Evolutionary conservation across 2,329 filamentous ascomycete genomes (phyloP).

Genomic region (Penicillium concentricum): DNA sequence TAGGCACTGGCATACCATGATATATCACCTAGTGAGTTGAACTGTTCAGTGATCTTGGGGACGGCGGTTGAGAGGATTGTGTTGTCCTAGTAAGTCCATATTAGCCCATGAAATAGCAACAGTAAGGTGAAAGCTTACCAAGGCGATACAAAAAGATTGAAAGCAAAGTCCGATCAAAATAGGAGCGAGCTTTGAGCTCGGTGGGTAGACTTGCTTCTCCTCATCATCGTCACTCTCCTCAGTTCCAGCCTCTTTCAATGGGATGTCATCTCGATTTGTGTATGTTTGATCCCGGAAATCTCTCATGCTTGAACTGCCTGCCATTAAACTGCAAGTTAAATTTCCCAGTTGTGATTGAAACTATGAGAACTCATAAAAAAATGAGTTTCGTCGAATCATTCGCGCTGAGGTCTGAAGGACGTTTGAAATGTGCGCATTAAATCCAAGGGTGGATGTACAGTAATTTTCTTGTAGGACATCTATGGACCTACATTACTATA

Average conservation of each 20-base stretch:
- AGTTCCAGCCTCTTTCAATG: conserved; percentile 16
- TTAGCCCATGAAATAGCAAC: not conserved
- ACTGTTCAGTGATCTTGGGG: conserved; percentile 49
- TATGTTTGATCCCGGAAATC: conserved; percentile 9
- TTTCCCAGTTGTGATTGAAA: not conserved
- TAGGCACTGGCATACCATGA: conserved; percentile 52
- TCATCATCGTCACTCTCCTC: conserved; percentile 16
- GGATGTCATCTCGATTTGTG: conserved; percentile 20
- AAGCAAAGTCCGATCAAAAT: conserved; percentile 39
- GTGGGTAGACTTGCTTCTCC: conserved; percentile 34
- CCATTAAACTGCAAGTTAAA: conserved; percentile 10
- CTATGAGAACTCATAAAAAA: not conserved
- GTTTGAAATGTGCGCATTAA: not conserved
- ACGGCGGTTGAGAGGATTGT: conserved; percentile 49
- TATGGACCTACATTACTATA: not conserved
- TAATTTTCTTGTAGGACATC: not conserved
- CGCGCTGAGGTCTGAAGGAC: not conserved
- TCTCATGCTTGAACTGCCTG: conserved; percentile 6
- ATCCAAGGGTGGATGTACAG: not conserved
- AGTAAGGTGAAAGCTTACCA: conserved; percentile 23
- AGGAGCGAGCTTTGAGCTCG: conserved; percentile 31
- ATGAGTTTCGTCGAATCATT: conserved; percentile 1
- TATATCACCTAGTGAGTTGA: conserved; percentile 47
- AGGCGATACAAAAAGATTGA: conserved; percentile 40
- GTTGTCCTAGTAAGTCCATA: conserved; percentile 31